Percentiles rank a stretch among this genome's conserved stretches.
These are phyloP conservation scores for Austroboletus festivus DNA, from an alignment of 768 basidiomycete species.

Conservation along the genomic window DNA sequence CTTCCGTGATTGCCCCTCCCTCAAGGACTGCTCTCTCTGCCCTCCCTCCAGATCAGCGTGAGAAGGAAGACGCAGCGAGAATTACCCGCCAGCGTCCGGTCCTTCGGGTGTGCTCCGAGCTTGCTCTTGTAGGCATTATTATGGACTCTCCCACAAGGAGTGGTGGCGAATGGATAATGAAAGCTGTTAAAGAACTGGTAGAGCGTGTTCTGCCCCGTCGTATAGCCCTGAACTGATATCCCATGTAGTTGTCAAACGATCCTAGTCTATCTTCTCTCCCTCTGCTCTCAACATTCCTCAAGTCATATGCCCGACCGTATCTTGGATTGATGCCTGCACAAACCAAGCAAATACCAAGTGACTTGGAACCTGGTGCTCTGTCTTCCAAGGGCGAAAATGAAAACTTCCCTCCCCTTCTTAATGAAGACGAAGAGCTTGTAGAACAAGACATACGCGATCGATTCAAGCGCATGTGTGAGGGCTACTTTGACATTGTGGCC, in stretches of 20 bases:
- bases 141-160: conserved; percentile 66
- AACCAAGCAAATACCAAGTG: conserved; percentile 56
- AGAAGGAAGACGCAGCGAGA: conserved; percentile 85
- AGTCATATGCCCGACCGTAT: conserved; percentile 85
- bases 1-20: conserved; percentile 56
- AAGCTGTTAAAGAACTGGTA: conserved; percentile 80
- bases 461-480: conserved; percentile 90
- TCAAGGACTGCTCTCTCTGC: conserved; percentile 53
- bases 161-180: conserved; percentile 90
- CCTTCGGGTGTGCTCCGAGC: conserved; percentile 83
- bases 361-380: conserved; percentile 55
- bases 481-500: conserved; percentile 87
- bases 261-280: conserved; percentile 85
- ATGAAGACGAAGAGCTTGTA: conserved; percentile 72
- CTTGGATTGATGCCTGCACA: conserved; percentile 67
- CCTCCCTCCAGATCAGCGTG: conserved; percentile 73
- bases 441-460: conserved; percentile 83
- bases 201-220: conserved; percentile 26
- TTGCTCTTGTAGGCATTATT: conserved; percentile 84
- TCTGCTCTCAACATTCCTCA: conserved; percentile 87
- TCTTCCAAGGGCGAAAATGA: conserved; percentile 36
- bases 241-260: conserved; percentile 77
- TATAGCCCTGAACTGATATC: conserved; percentile 10
- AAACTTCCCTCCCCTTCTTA: conserved; percentile 40
- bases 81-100: conserved; percentile 81